phyloP scores from a whole-genome alignment of 306 rosid species.

The Oxytropis ochrocephala region DNA sequence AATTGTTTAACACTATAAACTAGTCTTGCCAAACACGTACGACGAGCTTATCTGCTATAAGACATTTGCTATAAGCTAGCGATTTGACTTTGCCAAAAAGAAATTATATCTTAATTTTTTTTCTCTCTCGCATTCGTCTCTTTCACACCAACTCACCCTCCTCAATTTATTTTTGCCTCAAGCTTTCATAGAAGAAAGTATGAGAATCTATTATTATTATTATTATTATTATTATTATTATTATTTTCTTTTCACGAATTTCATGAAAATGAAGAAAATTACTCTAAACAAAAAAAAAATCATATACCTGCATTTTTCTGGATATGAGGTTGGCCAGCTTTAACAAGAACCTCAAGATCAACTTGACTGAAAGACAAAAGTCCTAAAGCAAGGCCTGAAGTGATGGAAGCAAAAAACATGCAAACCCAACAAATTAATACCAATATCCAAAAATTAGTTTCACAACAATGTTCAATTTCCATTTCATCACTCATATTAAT shows the following conservation, averaged over 20 bases:
- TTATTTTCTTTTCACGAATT: not conserved
- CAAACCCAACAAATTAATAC: slow-evolving; percentile 26
- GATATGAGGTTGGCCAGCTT: slow-evolving; percentile 48
- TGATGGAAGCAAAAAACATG: slow-evolving; percentile 47
- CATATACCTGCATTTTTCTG: slow-evolving; percentile 46
- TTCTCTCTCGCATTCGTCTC: no score
- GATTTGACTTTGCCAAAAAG: no score
- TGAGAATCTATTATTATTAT: no score
- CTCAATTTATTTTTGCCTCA: no score
- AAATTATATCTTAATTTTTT: no score
- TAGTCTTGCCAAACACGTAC: no score
- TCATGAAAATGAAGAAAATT: not conserved
- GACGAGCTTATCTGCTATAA: no score
- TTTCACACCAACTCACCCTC: no score
- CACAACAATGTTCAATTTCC: slow-evolving; percentile 32
- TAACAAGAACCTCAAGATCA: slow-evolving; percentile 69
- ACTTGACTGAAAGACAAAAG: slow-evolving; percentile 62
- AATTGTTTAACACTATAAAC: no score
- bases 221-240: no score
- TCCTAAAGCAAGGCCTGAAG: slow-evolving; percentile 66
- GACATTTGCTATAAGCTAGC: no score
- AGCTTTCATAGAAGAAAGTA: no score
- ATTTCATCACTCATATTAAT: slow-evolving; percentile 11
- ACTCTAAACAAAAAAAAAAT: not conserved
- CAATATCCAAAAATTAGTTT: slow-evolving; percentile 42